Conservation (phyloP, 306 rosid genomes). For the Ochetophila trinervis region DNA sequence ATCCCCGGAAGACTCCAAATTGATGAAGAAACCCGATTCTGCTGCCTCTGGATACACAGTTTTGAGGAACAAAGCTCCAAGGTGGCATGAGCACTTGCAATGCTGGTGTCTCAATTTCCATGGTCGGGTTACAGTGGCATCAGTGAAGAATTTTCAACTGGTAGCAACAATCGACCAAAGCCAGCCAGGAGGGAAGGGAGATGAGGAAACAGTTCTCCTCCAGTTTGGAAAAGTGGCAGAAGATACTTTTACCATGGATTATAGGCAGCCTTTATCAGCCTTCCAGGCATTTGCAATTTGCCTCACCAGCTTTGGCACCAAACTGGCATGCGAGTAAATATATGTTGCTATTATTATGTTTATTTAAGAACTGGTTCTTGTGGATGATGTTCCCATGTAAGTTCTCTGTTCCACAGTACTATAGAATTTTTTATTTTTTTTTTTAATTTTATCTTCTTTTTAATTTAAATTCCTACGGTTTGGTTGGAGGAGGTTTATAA, state of each 20-base stretch:
- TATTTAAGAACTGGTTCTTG: slow-evolving; percentile 30
- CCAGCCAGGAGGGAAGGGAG: slow-evolving; percentile 90
- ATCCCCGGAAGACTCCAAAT: slow-evolving; percentile 27
- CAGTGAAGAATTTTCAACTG: slow-evolving; percentile 96
- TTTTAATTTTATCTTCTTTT: not conserved
- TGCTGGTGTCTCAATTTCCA: slow-evolving; percentile 99
- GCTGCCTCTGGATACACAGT: slow-evolving; percentile 44
- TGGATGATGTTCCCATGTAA: slow-evolving; percentile 35
- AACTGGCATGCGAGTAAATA: slow-evolving; percentile 88
- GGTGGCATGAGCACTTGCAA: slow-evolving; percentile 95
- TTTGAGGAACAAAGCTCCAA: slow-evolving; percentile 93
- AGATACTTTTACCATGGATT: slow-evolving; percentile 94
- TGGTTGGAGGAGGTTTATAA: slow-evolving; percentile 29
- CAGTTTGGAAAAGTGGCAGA: slow-evolving; percentile 98
- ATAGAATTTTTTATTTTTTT: not conserved
- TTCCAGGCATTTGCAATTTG: slow-evolving; percentile 97
- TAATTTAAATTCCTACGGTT: slow-evolving; percentile 20
- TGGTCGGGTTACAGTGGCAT: slow-evolving; percentile 92
- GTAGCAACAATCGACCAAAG: slow-evolving; percentile 79
- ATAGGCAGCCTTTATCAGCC: slow-evolving; percentile 88
- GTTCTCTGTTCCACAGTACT: slow-evolving; percentile 23
- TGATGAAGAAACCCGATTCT: slow-evolving; percentile 33
- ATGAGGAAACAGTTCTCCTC: slow-evolving; percentile 81
- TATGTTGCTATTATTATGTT: slow-evolving; percentile 25
- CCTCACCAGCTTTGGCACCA: slow-evolving; percentile 95